These are phyloP conservation scores for Fomitopsis pulvina DNA, from an alignment of 768 basidiomycete genomes.

Conservation along the genomic window DNA sequence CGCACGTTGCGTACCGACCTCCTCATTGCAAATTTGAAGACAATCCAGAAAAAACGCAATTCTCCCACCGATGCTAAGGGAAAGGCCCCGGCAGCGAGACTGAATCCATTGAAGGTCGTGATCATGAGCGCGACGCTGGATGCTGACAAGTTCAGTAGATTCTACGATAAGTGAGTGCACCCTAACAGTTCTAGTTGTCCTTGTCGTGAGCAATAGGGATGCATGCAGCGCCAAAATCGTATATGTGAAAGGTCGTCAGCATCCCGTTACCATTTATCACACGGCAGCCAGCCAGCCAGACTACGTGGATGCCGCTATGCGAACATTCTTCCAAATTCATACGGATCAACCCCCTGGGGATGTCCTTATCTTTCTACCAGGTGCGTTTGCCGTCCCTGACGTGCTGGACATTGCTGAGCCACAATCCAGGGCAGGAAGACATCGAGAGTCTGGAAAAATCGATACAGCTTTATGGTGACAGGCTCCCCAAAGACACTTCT, in stretches of 20 bases:
- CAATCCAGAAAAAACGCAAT: constrained; percentile 67
- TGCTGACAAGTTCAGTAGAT: constrained; percentile 88
- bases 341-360: constrained; percentile 75
- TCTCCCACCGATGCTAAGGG: constrained; percentile 37
- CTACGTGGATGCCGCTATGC: constrained; percentile 83
- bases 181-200: not conserved
- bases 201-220: not conserved
- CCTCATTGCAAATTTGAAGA: constrained; percentile 85
- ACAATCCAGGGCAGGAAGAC: constrained; percentile 92
- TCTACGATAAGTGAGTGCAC: constrained; percentile 68
- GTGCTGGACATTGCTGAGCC: not conserved
- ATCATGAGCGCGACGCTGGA: constrained; percentile 98
- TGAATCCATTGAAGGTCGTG: constrained; percentile 80
- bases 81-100: constrained; percentile 27
- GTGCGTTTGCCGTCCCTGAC: constrained; percentile 25
- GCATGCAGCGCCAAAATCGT: constrained; percentile 70
- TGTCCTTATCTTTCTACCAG: constrained; percentile 90
- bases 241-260: constrained; percentile 90
- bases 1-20: constrained; percentile 92
- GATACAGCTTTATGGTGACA: constrained; percentile 59
- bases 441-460: constrained; percentile 84
- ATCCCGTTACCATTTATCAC: constrained; percentile 83
- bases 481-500: constrained; percentile 53
- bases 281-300: constrained; percentile 68
- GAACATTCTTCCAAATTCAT: constrained; percentile 94